These are phyloP conservation scores for Blastobotrys attinorum DNA, from an alignment of 805 yeast species.

Conservation along the genomic window DNA sequence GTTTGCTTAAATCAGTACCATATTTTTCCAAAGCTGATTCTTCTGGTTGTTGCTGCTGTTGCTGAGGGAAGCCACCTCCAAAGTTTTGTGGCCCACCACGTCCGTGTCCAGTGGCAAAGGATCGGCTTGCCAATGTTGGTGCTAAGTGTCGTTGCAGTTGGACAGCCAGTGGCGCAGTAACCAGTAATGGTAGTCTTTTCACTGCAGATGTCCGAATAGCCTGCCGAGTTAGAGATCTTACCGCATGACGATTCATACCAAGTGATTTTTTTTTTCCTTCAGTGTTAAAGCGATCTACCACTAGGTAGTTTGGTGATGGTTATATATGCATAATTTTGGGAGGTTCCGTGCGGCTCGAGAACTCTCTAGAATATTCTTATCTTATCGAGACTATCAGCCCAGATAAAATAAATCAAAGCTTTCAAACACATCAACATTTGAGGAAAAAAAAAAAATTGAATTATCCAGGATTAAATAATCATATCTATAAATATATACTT, in stretches of 20 bases:
- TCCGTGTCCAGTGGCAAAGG: slow-evolving; percentile 7
- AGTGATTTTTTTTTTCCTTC: too few species aligned
- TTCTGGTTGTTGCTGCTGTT: slow-evolving; percentile 10
- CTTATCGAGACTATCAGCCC: neutral
- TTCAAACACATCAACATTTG: too few species aligned
- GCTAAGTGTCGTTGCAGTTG: neutral
- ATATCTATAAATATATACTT: too few species aligned
- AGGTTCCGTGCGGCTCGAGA: neutral
- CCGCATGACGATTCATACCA: too few species aligned
- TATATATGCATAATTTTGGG: neutral
- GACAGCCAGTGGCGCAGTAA: neutral
- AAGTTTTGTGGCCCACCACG: slow-evolving; percentile 6
- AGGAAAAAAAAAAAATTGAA: too few species aligned
- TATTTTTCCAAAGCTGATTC: slow-evolving; percentile 70
- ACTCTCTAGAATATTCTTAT: neutral
- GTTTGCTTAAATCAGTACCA: slow-evolving; percentile 77
- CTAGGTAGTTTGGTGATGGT: too few species aligned
- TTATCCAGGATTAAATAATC: too few species aligned
- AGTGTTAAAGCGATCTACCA: too few species aligned
- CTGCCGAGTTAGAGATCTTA: neutral
- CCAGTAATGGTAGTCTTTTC: too few species aligned
- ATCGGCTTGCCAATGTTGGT: neutral
- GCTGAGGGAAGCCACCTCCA: slow-evolving; percentile 7
- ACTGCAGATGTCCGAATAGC: neutral
- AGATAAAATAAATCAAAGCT: too few species aligned